phyloP scores from a whole-genome alignment of 2,329 filamentous ascomycete species.

The Xylaria sp. region DNA sequence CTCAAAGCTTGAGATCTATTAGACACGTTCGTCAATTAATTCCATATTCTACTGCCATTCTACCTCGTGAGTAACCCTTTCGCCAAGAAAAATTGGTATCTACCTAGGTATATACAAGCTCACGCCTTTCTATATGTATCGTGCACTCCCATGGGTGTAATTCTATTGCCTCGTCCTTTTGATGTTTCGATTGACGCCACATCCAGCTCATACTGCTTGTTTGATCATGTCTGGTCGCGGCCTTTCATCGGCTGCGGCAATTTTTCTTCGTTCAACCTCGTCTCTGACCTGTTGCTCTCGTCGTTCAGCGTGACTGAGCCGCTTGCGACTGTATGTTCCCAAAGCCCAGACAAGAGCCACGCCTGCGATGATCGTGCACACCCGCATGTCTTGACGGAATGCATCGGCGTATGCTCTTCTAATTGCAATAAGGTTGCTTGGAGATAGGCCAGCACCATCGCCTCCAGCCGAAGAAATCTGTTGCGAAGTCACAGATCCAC shows the following conservation, averaged over 20 bases:
- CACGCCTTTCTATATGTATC: background rate
- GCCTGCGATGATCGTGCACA: conserved; percentile 57
- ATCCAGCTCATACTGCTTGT: background rate
- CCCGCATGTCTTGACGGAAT: conserved; percentile 60
- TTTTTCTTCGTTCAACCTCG: conserved; percentile 44
- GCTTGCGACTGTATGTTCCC: conserved; percentile 53
- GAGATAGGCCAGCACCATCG: conserved; percentile 41
- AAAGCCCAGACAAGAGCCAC: conserved; percentile 55
- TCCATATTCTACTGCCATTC: background rate
- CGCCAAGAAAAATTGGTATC: background rate
- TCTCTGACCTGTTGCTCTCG: conserved; percentile 43
- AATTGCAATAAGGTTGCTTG: conserved; percentile 49
- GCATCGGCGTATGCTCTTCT: conserved; percentile 57
- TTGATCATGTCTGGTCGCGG: background rate
- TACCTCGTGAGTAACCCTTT: background rate
- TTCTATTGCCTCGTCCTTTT: background rate
- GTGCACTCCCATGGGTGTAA: conserved; percentile 2
- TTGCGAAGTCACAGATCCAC: conserved; percentile 45
- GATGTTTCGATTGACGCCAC: background rate
- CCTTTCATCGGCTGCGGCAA: conserved; percentile 2
- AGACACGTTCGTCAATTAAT: background rate
- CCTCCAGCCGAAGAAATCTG: conserved; percentile 45
- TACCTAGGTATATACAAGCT: background rate
- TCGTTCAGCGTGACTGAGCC: conserved; percentile 47
- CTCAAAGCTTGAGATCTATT: background rate